Percentiles rank a stretch among this genome's conserved stretches.
phyloP scores from a whole-genome alignment of 257 asterid species.

The Voacanga thouarsii region DNA sequence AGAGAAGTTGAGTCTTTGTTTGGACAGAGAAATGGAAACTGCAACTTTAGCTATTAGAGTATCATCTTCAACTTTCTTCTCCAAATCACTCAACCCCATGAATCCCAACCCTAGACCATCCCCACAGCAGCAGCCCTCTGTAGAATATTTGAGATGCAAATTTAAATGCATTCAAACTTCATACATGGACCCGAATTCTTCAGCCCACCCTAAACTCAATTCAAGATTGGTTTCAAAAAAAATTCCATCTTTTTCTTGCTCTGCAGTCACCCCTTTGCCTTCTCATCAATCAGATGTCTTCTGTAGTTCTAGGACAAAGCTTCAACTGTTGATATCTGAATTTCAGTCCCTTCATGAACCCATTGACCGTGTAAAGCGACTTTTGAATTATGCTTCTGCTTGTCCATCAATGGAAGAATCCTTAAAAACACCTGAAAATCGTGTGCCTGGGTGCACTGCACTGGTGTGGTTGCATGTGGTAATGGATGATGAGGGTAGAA shows the following conservation, averaged over 20 bases:
- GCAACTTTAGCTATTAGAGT: conserved; percentile 41
- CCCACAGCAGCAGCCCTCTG: neutral
- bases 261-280: conserved; percentile 45
- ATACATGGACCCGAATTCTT: conserved; percentile 25
- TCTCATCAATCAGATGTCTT: conserved; percentile 29
- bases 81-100: conserved; percentile 32
- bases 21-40: conserved; percentile 41
- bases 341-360: conserved; percentile 57
- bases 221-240: conserved; percentile 13
- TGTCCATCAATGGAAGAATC: conserved; percentile 51
- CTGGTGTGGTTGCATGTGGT: conserved; percentile 76
- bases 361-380: conserved; percentile 72
- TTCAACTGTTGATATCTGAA: conserved; percentile 46
- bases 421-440: conserved; percentile 38
- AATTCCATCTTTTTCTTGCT: conserved; percentile 36
- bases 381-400: conserved; percentile 52
- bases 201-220: conserved; percentile 22
- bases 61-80: conserved; percentile 38
- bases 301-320: conserved; percentile 35
- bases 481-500: conserved; percentile 36
- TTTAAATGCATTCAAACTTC: conserved; percentile 37
- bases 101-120: conserved; percentile 28
- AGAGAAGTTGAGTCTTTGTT: neutral
- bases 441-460: conserved; percentile 88
- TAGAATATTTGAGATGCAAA: conserved; percentile 14